These are phyloP conservation scores for Aspergillus sp. DNA, from an alignment of 2,329 filamentous ascomycete genomes.

Conservation along the genomic window DNA sequence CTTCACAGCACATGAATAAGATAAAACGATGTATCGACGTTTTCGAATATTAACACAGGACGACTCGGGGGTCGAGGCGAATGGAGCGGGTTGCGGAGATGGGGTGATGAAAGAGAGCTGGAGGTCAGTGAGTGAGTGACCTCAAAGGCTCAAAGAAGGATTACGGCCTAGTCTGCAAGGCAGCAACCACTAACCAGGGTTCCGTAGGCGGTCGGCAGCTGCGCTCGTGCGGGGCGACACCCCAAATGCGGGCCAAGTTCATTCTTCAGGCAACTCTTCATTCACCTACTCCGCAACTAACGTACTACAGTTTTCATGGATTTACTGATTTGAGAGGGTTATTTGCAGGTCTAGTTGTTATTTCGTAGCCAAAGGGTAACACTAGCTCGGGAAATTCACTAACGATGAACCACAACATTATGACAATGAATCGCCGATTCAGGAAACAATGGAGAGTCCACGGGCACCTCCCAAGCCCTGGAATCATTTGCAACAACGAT, in stretches of 20 bases:
- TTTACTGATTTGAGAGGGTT: neutral
- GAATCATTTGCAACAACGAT: neutral
- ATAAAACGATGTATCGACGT: neutral
- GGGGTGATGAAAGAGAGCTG: conserved; percentile 18
- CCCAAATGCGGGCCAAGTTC: conserved; percentile 9
- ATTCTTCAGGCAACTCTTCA: neutral
- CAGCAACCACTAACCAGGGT: conserved; percentile 6
- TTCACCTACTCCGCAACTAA: neutral
- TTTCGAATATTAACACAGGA: neutral
- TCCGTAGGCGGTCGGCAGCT: conserved; percentile 12
- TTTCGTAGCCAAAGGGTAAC: neutral
- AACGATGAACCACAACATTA: conserved; percentile 6
- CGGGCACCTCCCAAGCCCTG: neutral
- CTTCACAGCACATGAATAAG: neutral
- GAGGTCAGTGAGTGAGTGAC: neutral
- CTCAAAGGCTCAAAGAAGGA: conserved; percentile 15
- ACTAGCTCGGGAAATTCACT: conserved; percentile 4
- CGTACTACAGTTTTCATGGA: neutral
- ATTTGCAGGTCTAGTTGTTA: conserved; percentile 4
- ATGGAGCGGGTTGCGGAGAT: conserved; percentile 1
- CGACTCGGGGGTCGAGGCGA: neutral
- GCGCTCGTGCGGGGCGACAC: conserved; percentile 15
- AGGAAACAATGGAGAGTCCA: neutral
- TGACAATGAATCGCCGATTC: neutral
- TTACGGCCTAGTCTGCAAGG: conserved; percentile 15